Percentiles rank a stretch among this genome's conserved stretches.
Evolutionary conservation across 2,329 filamentous ascomycete genomes (phyloP).

Genomic region (Pseudophaeomoniella oleicola): DNA sequence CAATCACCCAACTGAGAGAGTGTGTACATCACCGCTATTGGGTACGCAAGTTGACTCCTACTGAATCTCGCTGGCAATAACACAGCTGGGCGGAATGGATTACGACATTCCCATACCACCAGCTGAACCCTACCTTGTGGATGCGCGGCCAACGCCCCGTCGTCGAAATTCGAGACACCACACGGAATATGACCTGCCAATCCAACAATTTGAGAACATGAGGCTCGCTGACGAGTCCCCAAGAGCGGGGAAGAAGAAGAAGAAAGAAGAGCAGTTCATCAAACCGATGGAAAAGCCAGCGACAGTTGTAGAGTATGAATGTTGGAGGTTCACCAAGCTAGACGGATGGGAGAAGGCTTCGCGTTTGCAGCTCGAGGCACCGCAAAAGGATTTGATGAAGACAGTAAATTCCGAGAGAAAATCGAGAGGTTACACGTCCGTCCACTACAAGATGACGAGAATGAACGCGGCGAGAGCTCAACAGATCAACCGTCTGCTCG

Average conservation of each 20-base stretch:
- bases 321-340: neutral
- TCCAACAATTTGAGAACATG: neutral
- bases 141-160: neutral
- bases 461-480: slow-evolving; percentile 12
- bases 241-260: too few species aligned
- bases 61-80: too few species aligned
- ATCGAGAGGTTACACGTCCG: slow-evolving; percentile 4
- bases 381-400: slow-evolving; percentile 13
- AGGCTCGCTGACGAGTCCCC: neutral
- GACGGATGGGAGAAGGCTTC: slow-evolving; percentile 14
- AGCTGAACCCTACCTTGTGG: too few species aligned
- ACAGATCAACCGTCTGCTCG: slow-evolving; percentile 15
- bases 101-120: too few species aligned
- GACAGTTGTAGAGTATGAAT: slow-evolving; percentile 1
- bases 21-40: too few species aligned
- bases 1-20: too few species aligned
- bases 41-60: too few species aligned
- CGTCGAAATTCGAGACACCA: neutral
- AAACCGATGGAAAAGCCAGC: neutral
- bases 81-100: too few species aligned
- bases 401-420: slow-evolving; percentile 11
- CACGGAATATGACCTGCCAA: neutral
- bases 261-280: neutral
- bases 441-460: slow-evolving; percentile 13
- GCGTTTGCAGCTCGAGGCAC: slow-evolving; percentile 10